These are phyloP conservation scores for Boletus vinaceobasis DNA, from an alignment of 768 basidiomycete genomes.

Conservation along the genomic window DNA sequence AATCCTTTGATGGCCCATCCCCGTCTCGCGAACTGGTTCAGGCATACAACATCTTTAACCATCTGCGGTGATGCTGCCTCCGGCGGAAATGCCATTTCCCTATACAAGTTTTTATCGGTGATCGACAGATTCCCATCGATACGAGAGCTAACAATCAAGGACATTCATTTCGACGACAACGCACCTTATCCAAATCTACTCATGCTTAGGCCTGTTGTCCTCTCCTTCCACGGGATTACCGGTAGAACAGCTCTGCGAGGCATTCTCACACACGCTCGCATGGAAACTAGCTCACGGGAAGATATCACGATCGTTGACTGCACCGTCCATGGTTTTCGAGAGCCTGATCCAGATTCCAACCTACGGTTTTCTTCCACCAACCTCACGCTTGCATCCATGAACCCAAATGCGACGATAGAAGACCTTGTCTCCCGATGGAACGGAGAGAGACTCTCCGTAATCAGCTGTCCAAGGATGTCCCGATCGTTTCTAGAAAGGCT, in stretches of 20 bases:
- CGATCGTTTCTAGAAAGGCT: neutral
- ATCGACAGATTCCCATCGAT: conserved; percentile 1
- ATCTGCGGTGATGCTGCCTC: neutral
- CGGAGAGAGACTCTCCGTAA: neutral
- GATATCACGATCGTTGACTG: conserved; percentile 4
- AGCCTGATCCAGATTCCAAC: neutral
- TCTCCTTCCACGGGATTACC: conserved; percentile 1
- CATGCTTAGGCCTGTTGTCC: neutral
- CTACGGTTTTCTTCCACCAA: neutral
- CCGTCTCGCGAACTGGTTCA: conserved; percentile 6
- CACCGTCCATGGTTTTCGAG: neutral
- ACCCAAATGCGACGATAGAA: neutral
- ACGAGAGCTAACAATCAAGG: conserved; percentile 3
- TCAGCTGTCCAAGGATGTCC: conserved; percentile 2
- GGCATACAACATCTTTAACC: neutral
- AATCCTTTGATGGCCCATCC: conserved; percentile 2
- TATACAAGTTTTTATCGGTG: conserved; percentile 3
- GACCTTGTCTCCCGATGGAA: conserved; percentile 7
- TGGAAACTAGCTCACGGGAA: neutral
- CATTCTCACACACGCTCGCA: neutral
- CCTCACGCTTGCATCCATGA: conserved; percentile 3
- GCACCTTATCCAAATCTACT: neutral
- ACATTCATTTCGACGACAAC: conserved; percentile 3
- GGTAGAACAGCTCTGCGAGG: neutral
- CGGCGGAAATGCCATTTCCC: neutral